Base-by-base conservation (phyloP, 2,329 filamentous ascomycete genomes). In the Malbranchea cinnamomea region DNA sequence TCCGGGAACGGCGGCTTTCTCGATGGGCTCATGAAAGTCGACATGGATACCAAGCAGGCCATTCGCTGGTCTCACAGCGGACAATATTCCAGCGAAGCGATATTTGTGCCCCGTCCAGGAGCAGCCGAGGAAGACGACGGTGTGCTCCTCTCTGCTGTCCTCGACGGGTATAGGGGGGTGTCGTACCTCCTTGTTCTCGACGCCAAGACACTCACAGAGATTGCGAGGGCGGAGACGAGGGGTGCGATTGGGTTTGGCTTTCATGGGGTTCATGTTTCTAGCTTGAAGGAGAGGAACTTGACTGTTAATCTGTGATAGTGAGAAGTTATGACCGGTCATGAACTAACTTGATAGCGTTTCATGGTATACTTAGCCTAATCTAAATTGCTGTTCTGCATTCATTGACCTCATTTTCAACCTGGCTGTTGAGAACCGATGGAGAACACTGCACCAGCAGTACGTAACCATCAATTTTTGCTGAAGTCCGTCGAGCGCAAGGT, bases 151-250 rank as follows among this genome's bases (percentile, higher is more conserved):
- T 63, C 54, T 26, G 64, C 68, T 2, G 63, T 70, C 2, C 46
- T 71, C 6, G 59, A 71, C 49, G 67, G 67, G 0, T 41, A 45
- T 6, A 44, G 36, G 6, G 62, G 60, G 5, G 62, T 50, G 40
- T 71, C 65, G 27, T 70, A 69, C 41, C 43, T 71, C 16, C 48
- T 70, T 12, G 62, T 60, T 28, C 49, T 71, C 5, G 54, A 64
- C 47, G 65, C 67, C 6, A 59, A 46, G 35, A 53, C 53, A 21
- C 46, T 71, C 50, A 52, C 31, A 13, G 66, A 70, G 42, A 32
- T 67, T 30, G 66, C 63, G 0, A 53, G 62, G 11, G 67, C 66
- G 13, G 53, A 63, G 37, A 55, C 68, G 21, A 47, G 56, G 14
- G 58, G 60, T 1, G 54, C 54, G 2, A 54, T 70, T 38, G 59